A percentile compares a stretch with the other conserved stretches of the same genome.
Conservation (phyloP, 2,329 filamentous ascomycete species). For the Rhinocladiella similis region DNA sequence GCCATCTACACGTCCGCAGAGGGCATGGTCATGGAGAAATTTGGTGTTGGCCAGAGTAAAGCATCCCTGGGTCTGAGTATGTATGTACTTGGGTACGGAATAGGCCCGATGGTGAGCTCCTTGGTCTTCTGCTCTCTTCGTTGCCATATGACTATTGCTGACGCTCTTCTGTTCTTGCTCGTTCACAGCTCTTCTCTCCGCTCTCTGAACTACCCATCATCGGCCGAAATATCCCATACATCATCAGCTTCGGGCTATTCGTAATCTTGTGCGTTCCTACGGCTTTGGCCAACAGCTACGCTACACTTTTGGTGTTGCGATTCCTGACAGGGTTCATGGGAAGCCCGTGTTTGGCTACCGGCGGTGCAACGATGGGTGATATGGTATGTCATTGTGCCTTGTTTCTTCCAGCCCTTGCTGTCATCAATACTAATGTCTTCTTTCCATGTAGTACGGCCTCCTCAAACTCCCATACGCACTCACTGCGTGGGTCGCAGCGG, state of each 20-base stretch:
- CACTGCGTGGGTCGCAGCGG: conserved; percentile 57
- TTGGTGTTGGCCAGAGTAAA: conserved; percentile 32
- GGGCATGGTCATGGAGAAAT: conserved; percentile 30
- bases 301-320: conserved; percentile 63
- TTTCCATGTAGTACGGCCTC: conserved; percentile 44
- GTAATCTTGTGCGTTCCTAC: conserved; percentile 66
- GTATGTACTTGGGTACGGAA: conserved; percentile 48
- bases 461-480: conserved; percentile 60
- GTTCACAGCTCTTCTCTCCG: conserved; percentile 58
- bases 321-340: conserved; percentile 69
- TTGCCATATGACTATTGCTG: not conserved
- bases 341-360: conserved; percentile 63
- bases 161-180: not conserved
- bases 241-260: conserved; percentile 67
- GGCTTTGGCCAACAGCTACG: conserved; percentile 62
- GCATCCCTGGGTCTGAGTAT: conserved; percentile 36
- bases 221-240: conserved; percentile 68
- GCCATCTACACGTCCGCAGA: conserved; percentile 36
- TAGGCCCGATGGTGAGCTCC: conserved; percentile 41
- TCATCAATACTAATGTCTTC: too few relatives aligned
- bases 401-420: not conserved
- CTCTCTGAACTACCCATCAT: conserved; percentile 66
- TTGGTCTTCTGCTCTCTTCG: not conserved
- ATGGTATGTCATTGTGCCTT: conserved; percentile 27
- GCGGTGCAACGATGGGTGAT: conserved; percentile 48